A percentile compares a stretch with the other conserved stretches of the same genome.
Conservation (phyloP, 352 stramenopile genomes). For the Pythium aristosporum region DNA sequence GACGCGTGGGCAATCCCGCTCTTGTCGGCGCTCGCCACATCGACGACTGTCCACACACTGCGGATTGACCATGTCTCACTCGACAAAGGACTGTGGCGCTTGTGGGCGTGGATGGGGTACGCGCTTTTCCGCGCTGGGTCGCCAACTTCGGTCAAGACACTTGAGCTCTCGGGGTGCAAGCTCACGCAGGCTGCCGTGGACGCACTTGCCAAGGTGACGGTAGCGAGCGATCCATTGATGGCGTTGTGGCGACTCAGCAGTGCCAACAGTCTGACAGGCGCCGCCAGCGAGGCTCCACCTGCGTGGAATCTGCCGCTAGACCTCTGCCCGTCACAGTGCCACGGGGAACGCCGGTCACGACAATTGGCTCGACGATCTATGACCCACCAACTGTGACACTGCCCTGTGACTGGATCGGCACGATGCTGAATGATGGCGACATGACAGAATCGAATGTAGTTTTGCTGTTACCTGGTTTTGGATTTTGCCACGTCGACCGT, state of each 20-base stretch:
- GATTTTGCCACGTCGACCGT: constrained; percentile 8
- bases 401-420: constrained; percentile 7
- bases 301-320: not conserved
- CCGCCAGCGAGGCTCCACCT: not conserved
- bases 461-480: constrained; percentile 14
- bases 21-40: not conserved
- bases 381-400: not conserved
- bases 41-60: not conserved
- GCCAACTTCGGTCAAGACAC: not conserved
- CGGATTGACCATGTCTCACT: not conserved
- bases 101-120: constrained; percentile 5
- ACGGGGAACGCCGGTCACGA: not conserved
- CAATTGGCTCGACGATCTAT: not conserved
- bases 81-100: not conserved
- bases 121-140: not conserved
- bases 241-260: constrained; percentile 1
- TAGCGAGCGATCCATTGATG: not conserved
- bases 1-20: not conserved
- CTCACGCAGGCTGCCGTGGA: constrained; percentile 1
- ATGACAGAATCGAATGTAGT: not conserved
- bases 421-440: not conserved
- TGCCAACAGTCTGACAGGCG: not conserved
- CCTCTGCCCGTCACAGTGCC: not conserved
- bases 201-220: constrained; percentile 4
- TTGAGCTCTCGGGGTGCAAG: not conserved